These are phyloP conservation scores for Solanum habrochaites DNA, from an alignment of 257 asterid species.

Conservation along the genomic window DNA sequence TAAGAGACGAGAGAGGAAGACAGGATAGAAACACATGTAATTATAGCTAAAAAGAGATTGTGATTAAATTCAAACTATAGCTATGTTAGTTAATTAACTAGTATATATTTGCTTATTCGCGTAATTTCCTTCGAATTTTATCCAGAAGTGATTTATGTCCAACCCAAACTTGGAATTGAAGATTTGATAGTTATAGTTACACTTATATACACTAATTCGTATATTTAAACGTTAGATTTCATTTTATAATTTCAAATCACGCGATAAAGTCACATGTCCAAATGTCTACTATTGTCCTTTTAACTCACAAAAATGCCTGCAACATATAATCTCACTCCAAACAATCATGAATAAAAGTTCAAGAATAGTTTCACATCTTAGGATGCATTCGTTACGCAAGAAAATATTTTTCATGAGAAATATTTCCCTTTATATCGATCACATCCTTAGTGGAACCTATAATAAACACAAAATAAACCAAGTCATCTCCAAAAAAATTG, in stretches of 20 bases:
- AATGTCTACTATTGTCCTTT: no score
- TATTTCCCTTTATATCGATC: neutral
- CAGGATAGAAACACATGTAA: no score
- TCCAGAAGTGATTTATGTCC: neutral
- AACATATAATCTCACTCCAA: neutral
- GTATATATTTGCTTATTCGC: no score
- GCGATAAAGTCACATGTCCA: neutral
- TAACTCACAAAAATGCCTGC: neutral
- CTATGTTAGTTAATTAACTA: no score
- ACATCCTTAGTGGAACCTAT: neutral
- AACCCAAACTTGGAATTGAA: neutral
- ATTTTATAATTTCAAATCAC: no score
- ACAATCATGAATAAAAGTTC: neutral
- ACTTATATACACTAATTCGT: no score
- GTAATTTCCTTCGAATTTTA: no score
- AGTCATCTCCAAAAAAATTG: neutral
- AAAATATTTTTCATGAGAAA: no score
- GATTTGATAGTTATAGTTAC: neutral
- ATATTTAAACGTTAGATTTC: no score
- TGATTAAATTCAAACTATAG: no score
- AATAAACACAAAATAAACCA: neutral
- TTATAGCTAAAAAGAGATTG: no score
- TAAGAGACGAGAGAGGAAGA: no score
- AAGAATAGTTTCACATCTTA: neutral
- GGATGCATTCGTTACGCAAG: neutral